A percentile compares a stretch with the other conserved stretches of the same genome.
Conservation (phyloP, 495 filamentous ascomycete genomes). For the Poronia punctata region DNA sequence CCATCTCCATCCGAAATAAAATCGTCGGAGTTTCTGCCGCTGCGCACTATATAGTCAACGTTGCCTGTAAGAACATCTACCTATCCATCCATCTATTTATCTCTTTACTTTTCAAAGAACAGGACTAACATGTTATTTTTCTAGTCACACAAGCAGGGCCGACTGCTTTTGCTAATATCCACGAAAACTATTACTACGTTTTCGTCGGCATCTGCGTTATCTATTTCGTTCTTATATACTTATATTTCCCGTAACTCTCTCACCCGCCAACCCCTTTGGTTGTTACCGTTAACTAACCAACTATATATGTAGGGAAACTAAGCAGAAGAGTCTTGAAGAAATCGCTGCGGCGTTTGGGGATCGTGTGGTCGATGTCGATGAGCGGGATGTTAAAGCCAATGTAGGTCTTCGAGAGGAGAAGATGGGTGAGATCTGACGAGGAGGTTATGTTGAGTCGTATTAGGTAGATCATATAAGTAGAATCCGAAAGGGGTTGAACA, state of each 20-base stretch:
- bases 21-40: constrained; percentile 53
- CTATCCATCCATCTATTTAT: no score
- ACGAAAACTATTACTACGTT: constrained; percentile 56
- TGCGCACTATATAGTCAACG: constrained; percentile 53
- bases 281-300: not conserved
- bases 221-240: constrained; percentile 45
- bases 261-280: not conserved
- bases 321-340: constrained; percentile 51
- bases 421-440: no score
- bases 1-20: constrained; percentile 50
- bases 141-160: constrained; percentile 52
- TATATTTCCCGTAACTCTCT: constrained; percentile 40
- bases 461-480: no score
- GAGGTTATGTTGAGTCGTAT: no score
- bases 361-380: constrained; percentile 40
- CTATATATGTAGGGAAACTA: constrained; percentile 37
- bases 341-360: constrained; percentile 53
- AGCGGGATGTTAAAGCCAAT: no score
- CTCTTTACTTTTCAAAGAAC: not conserved
- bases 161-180: constrained; percentile 51
- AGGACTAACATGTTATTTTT: no score
- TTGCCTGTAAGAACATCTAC: constrained; percentile 23
- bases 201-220: constrained; percentile 46
- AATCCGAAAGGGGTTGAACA: no score
- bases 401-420: no score